These are phyloP conservation scores for Lippia alba DNA, from an alignment of 305 asterid genomes.

Conservation along the genomic window DNA sequence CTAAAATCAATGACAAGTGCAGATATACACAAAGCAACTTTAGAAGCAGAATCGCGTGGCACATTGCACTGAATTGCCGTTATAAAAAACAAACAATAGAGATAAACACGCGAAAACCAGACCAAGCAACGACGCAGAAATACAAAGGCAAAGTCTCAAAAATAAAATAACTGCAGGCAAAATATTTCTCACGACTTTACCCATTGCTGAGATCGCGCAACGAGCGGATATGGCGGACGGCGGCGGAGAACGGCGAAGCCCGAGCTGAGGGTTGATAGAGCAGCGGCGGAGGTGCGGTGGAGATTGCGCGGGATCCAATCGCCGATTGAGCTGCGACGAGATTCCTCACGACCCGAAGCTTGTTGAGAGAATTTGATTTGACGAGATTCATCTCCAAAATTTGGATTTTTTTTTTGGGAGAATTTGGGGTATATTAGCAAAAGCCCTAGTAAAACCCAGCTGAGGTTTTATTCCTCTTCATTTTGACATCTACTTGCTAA, in stretches of 20 bases:
- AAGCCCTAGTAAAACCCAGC: slow-evolving; percentile 8
- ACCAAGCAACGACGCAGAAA: background rate
- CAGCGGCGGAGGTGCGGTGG: slow-evolving; percentile 51
- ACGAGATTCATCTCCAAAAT: slow-evolving; percentile 36
- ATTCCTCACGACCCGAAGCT: slow-evolving; percentile 33
- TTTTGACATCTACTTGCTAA: background rate
- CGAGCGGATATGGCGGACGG: slow-evolving; percentile 48
- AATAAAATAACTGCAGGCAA: background rate
- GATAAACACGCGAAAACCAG: background rate
- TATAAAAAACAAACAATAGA: background rate
- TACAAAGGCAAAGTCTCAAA: background rate
- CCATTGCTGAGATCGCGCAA: slow-evolving; percentile 41
- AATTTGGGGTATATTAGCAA: background rate
- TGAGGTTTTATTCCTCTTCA: background rate
- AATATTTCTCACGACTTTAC: slow-evolving; percentile 29
- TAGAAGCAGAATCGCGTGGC: background rate
- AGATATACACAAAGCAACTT: slow-evolving; percentile 4
- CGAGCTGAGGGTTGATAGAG: slow-evolving; percentile 28
- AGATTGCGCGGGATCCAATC: slow-evolving; percentile 42
- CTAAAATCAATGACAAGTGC: slow-evolving; percentile 4
- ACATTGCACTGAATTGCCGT: no score
- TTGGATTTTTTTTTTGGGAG: background rate
- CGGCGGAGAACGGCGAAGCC: slow-evolving; percentile 31
- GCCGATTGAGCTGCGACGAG: slow-evolving; percentile 43
- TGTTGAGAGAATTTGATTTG: slow-evolving; percentile 41